Percentiles rank a stretch among this genome's conserved stretches.
These are phyloP conservation scores for Incumbomyces delicatus DNA, from an alignment of 2,329 filamentous ascomycete genomes.

Conservation along the genomic window DNA sequence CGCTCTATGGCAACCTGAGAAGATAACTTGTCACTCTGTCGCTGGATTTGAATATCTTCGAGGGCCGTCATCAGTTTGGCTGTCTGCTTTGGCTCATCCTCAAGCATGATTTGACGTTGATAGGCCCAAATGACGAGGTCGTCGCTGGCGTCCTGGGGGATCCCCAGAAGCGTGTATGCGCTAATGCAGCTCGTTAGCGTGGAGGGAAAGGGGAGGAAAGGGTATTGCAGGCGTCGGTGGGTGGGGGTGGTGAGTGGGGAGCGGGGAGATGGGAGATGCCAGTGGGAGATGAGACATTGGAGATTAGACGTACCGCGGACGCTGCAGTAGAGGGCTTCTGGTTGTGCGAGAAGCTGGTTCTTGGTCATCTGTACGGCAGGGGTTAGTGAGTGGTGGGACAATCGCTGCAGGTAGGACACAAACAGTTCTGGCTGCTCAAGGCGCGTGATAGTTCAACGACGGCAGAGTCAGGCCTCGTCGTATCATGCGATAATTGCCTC, in stretches of 20 bases:
- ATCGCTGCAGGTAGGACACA: not conserved
- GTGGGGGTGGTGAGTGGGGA: too few species aligned
- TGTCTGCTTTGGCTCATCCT: constrained; percentile 36
- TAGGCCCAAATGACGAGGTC: constrained; percentile 53
- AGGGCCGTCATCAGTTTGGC: constrained; percentile 58
- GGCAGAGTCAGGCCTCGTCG: constrained; percentile 12
- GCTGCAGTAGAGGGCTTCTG: constrained; percentile 9
- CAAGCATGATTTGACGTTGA: constrained; percentile 7
- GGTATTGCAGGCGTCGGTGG: too few species aligned
- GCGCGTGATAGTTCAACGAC: constrained; percentile 13
- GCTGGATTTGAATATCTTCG: constrained; percentile 47
- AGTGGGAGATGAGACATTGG: too few species aligned
- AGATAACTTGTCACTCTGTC: constrained; percentile 48
- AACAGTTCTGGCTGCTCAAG: constrained; percentile 18
- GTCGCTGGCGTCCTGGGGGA: constrained; percentile 53
- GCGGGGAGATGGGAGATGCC: too few species aligned
- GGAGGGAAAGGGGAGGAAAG: constrained; percentile 16
- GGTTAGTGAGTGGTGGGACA: constrained; percentile 7
- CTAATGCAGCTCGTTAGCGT: constrained; percentile 25
- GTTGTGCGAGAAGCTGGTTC: constrained; percentile 26
- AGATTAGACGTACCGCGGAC: constrained; percentile 9
- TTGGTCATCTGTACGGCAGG: constrained; percentile 19
- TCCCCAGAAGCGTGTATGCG: constrained; percentile 54
- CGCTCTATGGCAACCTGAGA: constrained; percentile 48
- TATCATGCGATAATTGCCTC: constrained; percentile 17